Conservation (phyloP, 495 filamentous ascomycete genomes). For the Lichina pygmaea region DNA sequence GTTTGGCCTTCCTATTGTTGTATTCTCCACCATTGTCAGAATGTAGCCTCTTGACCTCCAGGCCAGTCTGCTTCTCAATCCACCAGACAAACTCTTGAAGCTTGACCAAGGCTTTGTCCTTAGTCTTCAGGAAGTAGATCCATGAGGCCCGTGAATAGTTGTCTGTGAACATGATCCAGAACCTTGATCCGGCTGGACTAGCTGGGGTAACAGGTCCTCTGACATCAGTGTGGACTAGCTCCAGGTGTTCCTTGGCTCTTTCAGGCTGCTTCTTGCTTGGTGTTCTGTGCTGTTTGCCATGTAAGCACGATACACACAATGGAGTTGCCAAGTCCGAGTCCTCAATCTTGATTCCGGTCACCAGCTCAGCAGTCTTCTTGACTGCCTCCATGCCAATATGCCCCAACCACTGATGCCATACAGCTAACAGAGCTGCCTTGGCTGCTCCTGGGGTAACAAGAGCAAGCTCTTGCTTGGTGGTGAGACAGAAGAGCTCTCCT, state of each 20-base stretch:
- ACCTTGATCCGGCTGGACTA: not conserved
- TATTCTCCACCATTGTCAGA: constrained; percentile 2
- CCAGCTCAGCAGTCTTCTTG: not conserved
- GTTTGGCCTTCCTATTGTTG: not conserved
- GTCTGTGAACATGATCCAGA: not conserved
- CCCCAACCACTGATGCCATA: constrained; percentile 4
- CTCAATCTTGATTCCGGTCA: not conserved
- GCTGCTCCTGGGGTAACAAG: not conserved
- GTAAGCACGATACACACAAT: not conserved
- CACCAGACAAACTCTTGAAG: not conserved
- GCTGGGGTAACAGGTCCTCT: not conserved
- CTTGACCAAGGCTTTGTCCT: not conserved
- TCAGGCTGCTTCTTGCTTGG: not conserved
- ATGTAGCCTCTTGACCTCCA: not conserved
- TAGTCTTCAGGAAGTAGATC: not conserved
- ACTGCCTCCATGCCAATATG: not conserved
- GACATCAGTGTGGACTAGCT: not conserved
- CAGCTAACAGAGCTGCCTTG: not conserved
- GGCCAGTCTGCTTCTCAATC: not conserved
- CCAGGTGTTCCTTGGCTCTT: not conserved
- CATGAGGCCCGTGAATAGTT: not conserved
- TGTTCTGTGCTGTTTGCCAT: not conserved
- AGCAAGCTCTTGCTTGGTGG: not conserved
- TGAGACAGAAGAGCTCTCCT: not conserved
- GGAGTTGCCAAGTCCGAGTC: not conserved